Evolutionary conservation across 257 asterid genomes (phyloP).

Genomic region (Nicotiana paniculata): DNA sequence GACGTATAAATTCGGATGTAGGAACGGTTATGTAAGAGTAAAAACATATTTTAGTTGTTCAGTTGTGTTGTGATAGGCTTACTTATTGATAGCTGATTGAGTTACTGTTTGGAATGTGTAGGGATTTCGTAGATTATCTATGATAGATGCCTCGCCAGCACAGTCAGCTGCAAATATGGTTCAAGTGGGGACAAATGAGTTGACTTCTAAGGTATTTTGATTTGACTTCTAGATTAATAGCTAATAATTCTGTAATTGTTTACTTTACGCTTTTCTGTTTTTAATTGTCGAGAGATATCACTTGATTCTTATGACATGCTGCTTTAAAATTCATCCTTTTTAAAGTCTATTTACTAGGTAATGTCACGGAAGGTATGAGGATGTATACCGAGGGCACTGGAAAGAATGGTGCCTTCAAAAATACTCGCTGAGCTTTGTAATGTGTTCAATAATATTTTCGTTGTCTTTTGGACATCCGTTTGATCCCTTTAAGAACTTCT

Average conservation of each 20-base stretch:
- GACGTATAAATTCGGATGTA: neutral
- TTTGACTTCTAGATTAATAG: neutral
- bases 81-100: neutral
- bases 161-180: too few relatives aligned
- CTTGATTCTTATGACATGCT: neutral
- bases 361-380: neutral
- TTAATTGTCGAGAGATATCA: neutral
- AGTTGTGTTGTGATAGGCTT: neutral
- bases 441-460: neutral
- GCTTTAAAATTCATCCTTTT: neutral
- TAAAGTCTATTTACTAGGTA: neutral
- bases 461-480: neutral
- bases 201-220: conserved; percentile 58
- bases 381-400: too few relatives aligned
- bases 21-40: neutral
- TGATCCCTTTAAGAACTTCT: neutral
- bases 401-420: too few relatives aligned
- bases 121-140: too few relatives aligned
- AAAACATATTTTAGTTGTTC: neutral
- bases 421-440: too few relatives aligned
- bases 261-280: neutral
- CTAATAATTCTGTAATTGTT: neutral
- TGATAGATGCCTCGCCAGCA: too few relatives aligned
- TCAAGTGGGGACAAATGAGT: conserved; percentile 25
- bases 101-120: too few relatives aligned